phyloP scores from a whole-genome alignment of 306 rosid genomes.

The Myrica gale region DNA sequence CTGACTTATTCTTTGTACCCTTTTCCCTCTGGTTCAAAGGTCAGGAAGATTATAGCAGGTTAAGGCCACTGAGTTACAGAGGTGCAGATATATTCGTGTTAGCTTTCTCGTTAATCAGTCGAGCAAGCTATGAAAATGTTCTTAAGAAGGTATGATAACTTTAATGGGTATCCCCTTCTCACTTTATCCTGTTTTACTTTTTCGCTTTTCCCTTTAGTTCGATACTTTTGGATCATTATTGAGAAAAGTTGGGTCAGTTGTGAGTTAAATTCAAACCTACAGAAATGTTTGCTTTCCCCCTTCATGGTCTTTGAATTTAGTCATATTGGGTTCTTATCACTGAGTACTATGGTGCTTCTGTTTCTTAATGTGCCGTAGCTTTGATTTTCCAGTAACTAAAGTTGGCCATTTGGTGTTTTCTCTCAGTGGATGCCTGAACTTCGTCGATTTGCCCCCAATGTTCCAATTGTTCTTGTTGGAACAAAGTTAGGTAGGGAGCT shows the following conservation, averaged over 20 bases:
- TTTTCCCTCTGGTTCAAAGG: conserved; percentile 50
- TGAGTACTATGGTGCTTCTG: neutral
- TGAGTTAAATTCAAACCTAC: neutral
- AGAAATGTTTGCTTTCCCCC: neutral
- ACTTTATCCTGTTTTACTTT: neutral
- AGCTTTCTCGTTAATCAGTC: conserved; percentile 84
- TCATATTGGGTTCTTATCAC: conserved; percentile 2
- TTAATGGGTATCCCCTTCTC: conserved; percentile 13
- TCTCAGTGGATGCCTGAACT: conserved; percentile 98
- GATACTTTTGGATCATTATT: conserved; percentile 23
- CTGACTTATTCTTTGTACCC: conserved; percentile 7
- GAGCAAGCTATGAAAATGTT: conserved; percentile 96
- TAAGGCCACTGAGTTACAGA: conserved; percentile 96
- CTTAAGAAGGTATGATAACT: conserved; percentile 70
- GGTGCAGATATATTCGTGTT: conserved; percentile 93
- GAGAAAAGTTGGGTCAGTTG: conserved; percentile 17
- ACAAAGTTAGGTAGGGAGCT: conserved; percentile 75
- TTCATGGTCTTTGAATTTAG: conserved; percentile 6
- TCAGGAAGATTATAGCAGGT: conserved; percentile 95
- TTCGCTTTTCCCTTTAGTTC: neutral
- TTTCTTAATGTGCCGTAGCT: conserved; percentile 9
- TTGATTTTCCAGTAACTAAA: conserved; percentile 8
- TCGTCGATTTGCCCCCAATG: conserved; percentile 90
- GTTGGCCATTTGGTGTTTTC: conserved; percentile 16
- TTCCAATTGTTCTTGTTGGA: conserved; percentile 96